phyloP scores from a whole-genome alignment of 2,329 filamentous ascomycete genomes.

The Sclerotinia glacialis region DNA sequence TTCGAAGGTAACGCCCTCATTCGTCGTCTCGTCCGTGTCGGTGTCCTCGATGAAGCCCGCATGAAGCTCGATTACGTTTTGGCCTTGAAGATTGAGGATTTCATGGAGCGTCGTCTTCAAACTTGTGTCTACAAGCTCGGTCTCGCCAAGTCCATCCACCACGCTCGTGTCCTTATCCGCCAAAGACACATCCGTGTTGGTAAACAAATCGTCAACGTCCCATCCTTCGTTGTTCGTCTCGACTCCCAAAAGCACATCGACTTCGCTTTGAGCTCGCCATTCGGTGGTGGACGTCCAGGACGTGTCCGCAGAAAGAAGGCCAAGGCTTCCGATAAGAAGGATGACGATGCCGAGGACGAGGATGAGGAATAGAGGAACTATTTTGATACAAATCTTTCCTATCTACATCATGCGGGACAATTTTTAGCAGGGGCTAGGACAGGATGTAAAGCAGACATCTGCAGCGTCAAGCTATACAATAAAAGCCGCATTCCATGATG shows the following conservation, averaged over 20 bases:
- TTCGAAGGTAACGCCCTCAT: slow-evolving; percentile 99
- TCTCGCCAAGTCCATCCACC: slow-evolving; percentile 99
- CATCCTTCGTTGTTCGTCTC: slow-evolving; percentile 98
- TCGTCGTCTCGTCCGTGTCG: slow-evolving; percentile 98
- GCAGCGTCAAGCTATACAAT: slow-evolving; percentile 21
- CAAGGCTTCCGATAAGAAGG: slow-evolving; percentile 85
- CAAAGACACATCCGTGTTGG: slow-evolving; percentile 99
- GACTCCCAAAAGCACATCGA: slow-evolving; percentile 99
- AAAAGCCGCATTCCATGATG: slow-evolving; percentile 21
- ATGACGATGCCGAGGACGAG: slow-evolving; percentile 78
- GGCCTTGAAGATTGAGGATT: slow-evolving; percentile 98
- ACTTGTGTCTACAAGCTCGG: slow-evolving; percentile 99
- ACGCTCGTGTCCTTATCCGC: slow-evolving; percentile 99
- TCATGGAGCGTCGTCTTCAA: slow-evolving; percentile 99
- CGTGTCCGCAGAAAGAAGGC: slow-evolving; percentile 99
- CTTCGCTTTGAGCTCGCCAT: slow-evolving; percentile 95
- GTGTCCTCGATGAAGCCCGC: slow-evolving; percentile 99
- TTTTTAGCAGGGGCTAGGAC: slow-evolving; percentile 11
- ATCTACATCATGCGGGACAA: slow-evolving; percentile 2
- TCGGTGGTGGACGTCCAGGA: slow-evolving; percentile 93
- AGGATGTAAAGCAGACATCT: slow-evolving; percentile 20
- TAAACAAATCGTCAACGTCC: slow-evolving; percentile 99
- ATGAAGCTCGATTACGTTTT: slow-evolving; percentile 99
- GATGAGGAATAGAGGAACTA: slow-evolving; percentile 60
- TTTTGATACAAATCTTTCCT: slow-evolving; percentile 32